Conservation (phyloP, 257 asterid genomes). For the Cruciata laevipes region DNA sequence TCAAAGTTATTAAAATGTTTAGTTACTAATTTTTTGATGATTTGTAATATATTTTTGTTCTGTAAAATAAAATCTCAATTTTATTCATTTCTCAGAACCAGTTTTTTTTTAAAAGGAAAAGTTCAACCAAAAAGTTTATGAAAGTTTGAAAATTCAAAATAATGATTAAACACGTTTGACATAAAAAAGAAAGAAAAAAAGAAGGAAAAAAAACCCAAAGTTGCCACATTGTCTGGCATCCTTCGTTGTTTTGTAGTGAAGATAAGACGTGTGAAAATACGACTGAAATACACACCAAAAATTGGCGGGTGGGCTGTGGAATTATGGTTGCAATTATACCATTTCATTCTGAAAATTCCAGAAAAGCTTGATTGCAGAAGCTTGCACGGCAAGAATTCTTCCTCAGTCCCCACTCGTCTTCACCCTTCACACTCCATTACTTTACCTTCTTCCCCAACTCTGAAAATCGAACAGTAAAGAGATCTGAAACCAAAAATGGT, state of each 20-base stretch:
- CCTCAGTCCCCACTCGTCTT: conserved; percentile 6
- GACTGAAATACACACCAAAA: background rate
- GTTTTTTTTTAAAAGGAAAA: background rate
- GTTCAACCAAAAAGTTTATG: background rate
- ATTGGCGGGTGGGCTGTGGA: background rate
- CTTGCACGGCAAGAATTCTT: conserved; percentile 81
- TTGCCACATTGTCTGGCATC: background rate
- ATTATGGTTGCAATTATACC: background rate
- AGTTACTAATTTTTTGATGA: too few species aligned
- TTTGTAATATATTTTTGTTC: too few species aligned
- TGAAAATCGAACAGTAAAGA: background rate
- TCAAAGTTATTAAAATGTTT: too few species aligned
- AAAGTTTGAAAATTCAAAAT: background rate
- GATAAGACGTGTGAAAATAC: background rate
- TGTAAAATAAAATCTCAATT: too few species aligned
- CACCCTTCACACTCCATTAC: background rate
- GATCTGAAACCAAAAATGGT: conserved; percentile 1
- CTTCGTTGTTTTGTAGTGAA: background rate
- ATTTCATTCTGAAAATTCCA: conserved; percentile 22
- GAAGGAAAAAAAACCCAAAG: too few species aligned
- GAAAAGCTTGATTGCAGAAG: conserved; percentile 19
- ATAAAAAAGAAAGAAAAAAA: too few species aligned
- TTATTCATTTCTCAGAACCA: too few species aligned
- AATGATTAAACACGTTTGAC: too few species aligned
- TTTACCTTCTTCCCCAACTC: background rate